These are phyloP conservation scores for Citrus cavaleriei DNA, from an alignment of 345 rosid species.

Conservation along the genomic window DNA sequence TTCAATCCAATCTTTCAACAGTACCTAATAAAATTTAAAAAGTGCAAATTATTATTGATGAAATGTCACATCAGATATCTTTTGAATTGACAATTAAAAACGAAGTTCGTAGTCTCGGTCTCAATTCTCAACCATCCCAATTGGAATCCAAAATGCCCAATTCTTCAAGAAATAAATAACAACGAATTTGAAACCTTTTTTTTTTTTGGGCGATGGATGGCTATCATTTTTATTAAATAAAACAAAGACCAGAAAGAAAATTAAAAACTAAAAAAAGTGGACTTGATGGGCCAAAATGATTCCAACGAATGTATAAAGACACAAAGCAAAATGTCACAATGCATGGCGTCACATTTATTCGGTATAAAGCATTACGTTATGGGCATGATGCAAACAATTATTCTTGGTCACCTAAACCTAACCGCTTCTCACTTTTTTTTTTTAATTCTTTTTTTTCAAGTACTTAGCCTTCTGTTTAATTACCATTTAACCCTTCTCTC, in stretches of 20 bases:
- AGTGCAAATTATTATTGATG: neutral
- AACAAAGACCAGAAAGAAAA: neutral
- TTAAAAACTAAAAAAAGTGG: neutral
- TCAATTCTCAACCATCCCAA: neutral
- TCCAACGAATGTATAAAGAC: neutral
- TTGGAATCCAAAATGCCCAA: neutral
- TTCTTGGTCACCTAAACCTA: neutral
- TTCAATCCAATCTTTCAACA: too few species aligned
- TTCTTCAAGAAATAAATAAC: neutral
- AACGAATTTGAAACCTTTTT: neutral
- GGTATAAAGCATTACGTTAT: conserved; percentile 14
- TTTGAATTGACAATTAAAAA: neutral
- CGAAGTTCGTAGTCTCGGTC: neutral
- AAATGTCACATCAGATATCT: neutral
- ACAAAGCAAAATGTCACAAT: neutral
- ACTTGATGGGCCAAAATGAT: neutral
- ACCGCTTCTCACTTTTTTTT: neutral
- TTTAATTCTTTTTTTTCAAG: too few species aligned
- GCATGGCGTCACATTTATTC: conserved; percentile 8
- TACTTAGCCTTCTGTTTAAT: neutral
- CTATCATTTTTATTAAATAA: neutral
- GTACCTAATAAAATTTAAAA: accelerated
- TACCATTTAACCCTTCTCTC: neutral
- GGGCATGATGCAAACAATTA: conserved; percentile 13
- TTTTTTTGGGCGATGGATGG: neutral